Evolutionary conservation across 495 filamentous ascomycete species (phyloP).

Genomic region (Penicillium verhagenii): DNA sequence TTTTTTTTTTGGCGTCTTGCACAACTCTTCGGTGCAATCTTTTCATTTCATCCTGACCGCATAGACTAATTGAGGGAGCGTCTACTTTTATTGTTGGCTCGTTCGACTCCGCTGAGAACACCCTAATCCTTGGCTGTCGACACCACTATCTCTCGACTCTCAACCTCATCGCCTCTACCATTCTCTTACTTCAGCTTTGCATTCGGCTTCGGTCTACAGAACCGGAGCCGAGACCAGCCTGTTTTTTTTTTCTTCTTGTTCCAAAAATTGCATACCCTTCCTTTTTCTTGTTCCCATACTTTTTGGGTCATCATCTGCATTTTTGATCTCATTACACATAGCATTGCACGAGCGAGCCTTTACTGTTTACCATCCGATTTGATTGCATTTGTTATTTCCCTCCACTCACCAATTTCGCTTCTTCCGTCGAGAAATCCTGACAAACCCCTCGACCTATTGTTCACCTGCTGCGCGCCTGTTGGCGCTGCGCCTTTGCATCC

Average conservation of each 20-base stretch:
- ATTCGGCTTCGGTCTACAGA: slow-evolving; percentile 27
- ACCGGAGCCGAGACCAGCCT: slow-evolving; percentile 26
- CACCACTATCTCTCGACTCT: slow-evolving; percentile 11
- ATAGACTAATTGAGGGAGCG: slow-evolving; percentile 18
- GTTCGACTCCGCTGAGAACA: slow-evolving; percentile 16
- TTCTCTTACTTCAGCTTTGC: slow-evolving; percentile 24
- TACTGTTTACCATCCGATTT: slow-evolving; percentile 29
- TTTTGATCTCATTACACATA: slow-evolving; percentile 39
- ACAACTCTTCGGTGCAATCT: slow-evolving; percentile 21
- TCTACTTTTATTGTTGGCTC: slow-evolving; percentile 16
- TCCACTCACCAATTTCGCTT: slow-evolving; percentile 18
- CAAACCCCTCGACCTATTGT: slow-evolving; percentile 13
- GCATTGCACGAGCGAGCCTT: slow-evolving; percentile 55
- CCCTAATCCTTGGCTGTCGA: slow-evolving; percentile 17
- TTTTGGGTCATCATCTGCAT: slow-evolving; percentile 43
- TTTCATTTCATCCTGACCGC: slow-evolving; percentile 10
- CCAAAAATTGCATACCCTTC: slow-evolving; percentile 49
- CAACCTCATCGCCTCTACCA: slow-evolving; percentile 1
- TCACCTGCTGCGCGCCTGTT: slow-evolving; percentile 26
- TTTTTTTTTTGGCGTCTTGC: slow-evolving; percentile 26
- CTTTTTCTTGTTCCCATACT: slow-evolving; percentile 29
- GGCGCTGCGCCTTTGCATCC: slow-evolving; percentile 32
- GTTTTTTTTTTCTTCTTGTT: slow-evolving; percentile 28
- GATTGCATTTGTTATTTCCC: slow-evolving; percentile 35
- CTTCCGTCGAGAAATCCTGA: slow-evolving; percentile 9